Conservation (phyloP, 169 alveolate genomes). For the Ophryocystis elektroscirrha region DNA sequence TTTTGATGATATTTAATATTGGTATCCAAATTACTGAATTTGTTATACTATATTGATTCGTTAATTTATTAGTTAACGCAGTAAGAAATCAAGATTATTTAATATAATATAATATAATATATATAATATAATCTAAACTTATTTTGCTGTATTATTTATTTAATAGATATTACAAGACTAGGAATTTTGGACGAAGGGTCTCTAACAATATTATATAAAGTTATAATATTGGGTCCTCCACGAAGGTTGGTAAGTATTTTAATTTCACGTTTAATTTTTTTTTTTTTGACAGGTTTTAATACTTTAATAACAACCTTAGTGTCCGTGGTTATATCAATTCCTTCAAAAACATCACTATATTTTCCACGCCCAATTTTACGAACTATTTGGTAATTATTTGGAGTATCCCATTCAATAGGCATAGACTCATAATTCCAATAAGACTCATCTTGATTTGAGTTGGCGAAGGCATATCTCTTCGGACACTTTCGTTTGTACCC, state of each 20-base stretch:
- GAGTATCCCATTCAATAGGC: slow-evolving; percentile 59
- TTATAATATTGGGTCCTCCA: slow-evolving; percentile 80
- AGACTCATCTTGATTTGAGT: no score
- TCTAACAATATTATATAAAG: slow-evolving; percentile 72
- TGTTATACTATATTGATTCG: no score
- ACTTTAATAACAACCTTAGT: slow-evolving; percentile 70
- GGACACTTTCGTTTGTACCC: no score
- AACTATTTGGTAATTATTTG: slow-evolving; percentile 70
- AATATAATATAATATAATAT: neutral
- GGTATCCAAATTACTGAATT: no score
- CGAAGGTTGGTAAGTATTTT: slow-evolving; percentile 73
- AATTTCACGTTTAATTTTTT: slow-evolving; percentile 82
- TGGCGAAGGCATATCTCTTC: no score
- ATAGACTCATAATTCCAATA: slow-evolving; percentile 70
- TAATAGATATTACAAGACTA: slow-evolving; percentile 36
- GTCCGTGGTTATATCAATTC: slow-evolving; percentile 32
- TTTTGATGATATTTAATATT: neutral
- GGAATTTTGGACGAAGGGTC: slow-evolving; percentile 85
- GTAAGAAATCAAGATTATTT: neutral
- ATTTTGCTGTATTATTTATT: neutral
- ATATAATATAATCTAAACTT: neutral
- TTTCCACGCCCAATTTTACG: slow-evolving; percentile 94
- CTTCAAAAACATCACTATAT: slow-evolving; percentile 92
- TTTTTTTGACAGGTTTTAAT: slow-evolving; percentile 84
- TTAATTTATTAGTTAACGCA: neutral